Evolutionary conservation across 768 basidiomycete species (phyloP), one percentile per base, ranked within the genome.

Genomic region (Podaxis sp.): DNA sequence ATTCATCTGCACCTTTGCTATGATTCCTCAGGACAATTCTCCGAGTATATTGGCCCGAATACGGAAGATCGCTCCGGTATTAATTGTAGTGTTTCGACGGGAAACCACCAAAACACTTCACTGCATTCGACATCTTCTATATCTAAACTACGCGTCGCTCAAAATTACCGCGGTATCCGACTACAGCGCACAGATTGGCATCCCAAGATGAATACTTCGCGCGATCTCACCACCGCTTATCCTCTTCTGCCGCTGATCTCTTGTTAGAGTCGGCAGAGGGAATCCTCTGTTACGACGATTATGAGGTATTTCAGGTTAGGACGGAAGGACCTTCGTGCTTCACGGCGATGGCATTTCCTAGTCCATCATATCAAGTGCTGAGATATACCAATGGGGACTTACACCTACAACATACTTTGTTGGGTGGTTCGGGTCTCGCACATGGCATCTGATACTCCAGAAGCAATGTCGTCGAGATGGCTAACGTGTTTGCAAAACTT

Each of bases 281-380:
- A 13, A 44, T 60, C 24, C 8, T 22, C 24, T 38, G 58, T 49
- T 22, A 60, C 49, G 13, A 51, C 11, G 20, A 52, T 52, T 17
- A 60, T 37, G 37, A 60, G 52, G 24, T 53, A 52, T 24, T 40
- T 60, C 36, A 60, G n/a, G 20, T 60, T 60, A 3, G 36, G 13
- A 28, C 50, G 58, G 36, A 60, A 30, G 12, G 7, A 53, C 24
- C 52, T 60, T 22, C 28, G 36, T 17, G 49, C 58, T 33, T 52
- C 49, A 37, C 20, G 17, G 58, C 50, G 30, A 41, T 37, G 5
- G 49, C 49, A 3, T 46, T 36, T 20, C 11, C 28, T 20, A 28
- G 20, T 48, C 46, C 49, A 60, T 60, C n/a, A 36, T 50, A 17
- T 51, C 37, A 40, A 60, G 24, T 60, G 37, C 38, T 54, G 13